Conservation (phyloP, 2,329 filamentous ascomycete genomes). For the Aspergillus sp. region DNA sequence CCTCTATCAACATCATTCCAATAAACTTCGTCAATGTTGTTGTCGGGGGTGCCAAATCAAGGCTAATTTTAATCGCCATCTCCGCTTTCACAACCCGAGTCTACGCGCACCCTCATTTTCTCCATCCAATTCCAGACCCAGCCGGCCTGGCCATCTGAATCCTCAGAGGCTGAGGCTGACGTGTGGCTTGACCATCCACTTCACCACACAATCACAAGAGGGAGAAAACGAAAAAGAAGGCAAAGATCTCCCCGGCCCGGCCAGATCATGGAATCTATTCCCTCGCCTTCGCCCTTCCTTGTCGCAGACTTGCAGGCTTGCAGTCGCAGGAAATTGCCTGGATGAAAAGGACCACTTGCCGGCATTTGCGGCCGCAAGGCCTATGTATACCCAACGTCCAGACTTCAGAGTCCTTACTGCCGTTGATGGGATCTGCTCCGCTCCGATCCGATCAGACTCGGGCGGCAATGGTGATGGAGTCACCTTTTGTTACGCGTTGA, state of each 20-base stretch:
- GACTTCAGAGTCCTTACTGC: neutral
- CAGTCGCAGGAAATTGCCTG: neutral
- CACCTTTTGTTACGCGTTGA: slow-evolving; percentile 1
- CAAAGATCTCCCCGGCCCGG: slow-evolving; percentile 5
- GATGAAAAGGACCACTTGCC: neutral
- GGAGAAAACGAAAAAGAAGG: neutral
- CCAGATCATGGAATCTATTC: neutral
- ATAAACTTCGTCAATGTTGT: neutral
- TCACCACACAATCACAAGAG: neutral
- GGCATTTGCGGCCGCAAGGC: neutral
- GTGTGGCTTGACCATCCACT: slow-evolving; percentile 12
- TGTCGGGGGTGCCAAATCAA: neutral
- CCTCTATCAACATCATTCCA: neutral
- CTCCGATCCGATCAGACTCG: neutral
- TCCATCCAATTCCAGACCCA: slow-evolving; percentile 3
- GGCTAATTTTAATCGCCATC: neutral
- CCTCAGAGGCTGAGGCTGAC: slow-evolving; percentile 16
- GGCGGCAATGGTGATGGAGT: neutral
- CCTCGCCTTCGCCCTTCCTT: neutral
- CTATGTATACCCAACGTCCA: neutral
- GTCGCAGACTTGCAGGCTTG: neutral
- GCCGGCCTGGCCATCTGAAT: neutral
- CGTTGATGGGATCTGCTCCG: neutral
- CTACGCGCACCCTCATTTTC: slow-evolving; percentile 1
- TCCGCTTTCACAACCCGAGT: slow-evolving; percentile 2